Evolutionary conservation across 768 basidiomycete species (phyloP).

Genomic region (Floccularia luteovirens): DNA sequence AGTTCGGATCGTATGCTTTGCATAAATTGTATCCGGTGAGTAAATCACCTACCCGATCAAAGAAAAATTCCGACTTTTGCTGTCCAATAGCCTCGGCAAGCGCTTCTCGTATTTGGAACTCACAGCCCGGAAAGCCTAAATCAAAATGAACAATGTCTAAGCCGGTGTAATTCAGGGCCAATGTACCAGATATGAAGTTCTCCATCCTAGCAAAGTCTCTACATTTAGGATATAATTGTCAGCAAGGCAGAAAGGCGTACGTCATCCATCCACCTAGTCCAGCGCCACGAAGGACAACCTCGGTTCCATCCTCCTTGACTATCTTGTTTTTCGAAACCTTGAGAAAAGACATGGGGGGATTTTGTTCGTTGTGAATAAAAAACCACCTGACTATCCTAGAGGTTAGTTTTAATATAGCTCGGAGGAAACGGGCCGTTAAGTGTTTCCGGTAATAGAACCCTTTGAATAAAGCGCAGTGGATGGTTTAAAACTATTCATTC

Average conservation of each 20-base stretch:
- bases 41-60: constrained; percentile 53
- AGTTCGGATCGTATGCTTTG: background rate
- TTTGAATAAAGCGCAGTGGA: no score
- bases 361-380: constrained; percentile 1
- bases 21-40: background rate
- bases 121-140: constrained; percentile 74
- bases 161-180: background rate
- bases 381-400: no score
- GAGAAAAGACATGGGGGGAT: constrained; percentile 40
- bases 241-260: no score
- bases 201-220: constrained; percentile 45
- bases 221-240: background rate
- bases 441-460: no score
- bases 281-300: constrained; percentile 60
- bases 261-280: constrained; percentile 81
- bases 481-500: no score
- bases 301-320: constrained; percentile 45
- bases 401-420: no score
- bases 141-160: background rate
- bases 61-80: constrained; percentile 68
- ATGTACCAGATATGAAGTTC: constrained; percentile 61
- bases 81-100: constrained; percentile 57
- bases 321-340: constrained; percentile 53
- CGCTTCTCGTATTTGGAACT: constrained; percentile 67
- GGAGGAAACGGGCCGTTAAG: no score